Evolutionary conservation across 2,329 filamentous ascomycete genomes (phyloP).

Genomic region (Metarhizium anisopliae): DNA sequence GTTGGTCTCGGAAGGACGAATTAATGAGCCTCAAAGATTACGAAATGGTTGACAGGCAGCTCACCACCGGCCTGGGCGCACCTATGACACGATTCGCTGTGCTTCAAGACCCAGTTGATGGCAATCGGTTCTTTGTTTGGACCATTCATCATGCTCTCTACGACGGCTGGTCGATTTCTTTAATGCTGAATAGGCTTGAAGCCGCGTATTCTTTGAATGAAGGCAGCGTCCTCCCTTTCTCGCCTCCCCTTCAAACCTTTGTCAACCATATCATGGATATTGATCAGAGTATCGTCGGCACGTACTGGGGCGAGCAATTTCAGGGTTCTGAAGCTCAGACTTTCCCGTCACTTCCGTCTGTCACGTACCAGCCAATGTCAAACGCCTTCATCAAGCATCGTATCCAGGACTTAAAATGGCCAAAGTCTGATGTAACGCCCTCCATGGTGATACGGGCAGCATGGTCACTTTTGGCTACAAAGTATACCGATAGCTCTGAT

Average conservation of each 20-base stretch:
- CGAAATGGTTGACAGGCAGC: conserved; percentile 30
- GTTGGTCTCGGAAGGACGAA: not conserved
- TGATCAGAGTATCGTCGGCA: not conserved
- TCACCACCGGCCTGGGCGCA: conserved; percentile 28
- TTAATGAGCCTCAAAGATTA: conserved; percentile 13
- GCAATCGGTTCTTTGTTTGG: conserved; percentile 17
- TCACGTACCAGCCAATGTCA: conserved; percentile 1
- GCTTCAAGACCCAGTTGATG: not conserved
- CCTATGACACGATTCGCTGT: conserved; percentile 8
- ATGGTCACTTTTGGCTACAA: conserved; percentile 22
- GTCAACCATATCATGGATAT: not conserved
- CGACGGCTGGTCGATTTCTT: conserved; percentile 42
- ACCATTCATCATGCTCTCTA: conserved; percentile 44
- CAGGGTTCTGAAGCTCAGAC: conserved; percentile 12
- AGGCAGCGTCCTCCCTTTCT: not conserved
- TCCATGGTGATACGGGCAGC: conserved; percentile 14
- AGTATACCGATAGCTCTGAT: conserved; percentile 25
- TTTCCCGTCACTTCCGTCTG: conserved; percentile 5
- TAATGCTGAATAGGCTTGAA: conserved; percentile 34
- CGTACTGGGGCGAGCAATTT: conserved; percentile 1
- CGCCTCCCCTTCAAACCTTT: conserved; percentile 1
- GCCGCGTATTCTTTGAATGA: conserved; percentile 22
- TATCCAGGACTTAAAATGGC: conserved; percentile 1
- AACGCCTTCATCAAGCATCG: conserved; percentile 1
- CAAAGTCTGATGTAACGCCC: conserved; percentile 5